Conservation (phyloP, 306 rosid genomes). For the Adenanthera pavonina region DNA sequence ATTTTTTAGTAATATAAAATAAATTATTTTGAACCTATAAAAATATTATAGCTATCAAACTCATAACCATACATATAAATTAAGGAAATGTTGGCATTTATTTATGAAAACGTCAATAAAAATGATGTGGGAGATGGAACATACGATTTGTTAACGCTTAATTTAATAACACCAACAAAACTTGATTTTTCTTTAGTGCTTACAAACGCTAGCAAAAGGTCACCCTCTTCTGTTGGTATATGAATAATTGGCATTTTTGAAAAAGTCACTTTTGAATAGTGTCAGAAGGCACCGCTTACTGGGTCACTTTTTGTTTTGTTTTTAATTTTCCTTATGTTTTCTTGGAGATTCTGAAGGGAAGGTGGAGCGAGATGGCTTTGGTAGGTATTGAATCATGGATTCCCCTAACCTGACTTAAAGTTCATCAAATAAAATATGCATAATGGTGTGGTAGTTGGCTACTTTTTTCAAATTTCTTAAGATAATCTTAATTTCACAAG, state of each 20-base stretch:
- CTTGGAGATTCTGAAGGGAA: slow-evolving; percentile 33
- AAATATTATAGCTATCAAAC: background rate
- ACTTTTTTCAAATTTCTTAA: background rate
- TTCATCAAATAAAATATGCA: background rate
- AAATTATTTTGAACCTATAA: background rate
- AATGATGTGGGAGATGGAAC: no score
- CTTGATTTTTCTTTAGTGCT: no score
- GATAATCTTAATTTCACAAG: background rate
- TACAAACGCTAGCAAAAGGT: no score
- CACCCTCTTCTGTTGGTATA: no score
- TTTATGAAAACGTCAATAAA: no score
- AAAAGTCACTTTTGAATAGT: no score
- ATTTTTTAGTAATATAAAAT: background rate
- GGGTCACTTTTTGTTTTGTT: slow-evolving; percentile 4
- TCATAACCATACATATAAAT: background rate
- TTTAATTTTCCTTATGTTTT: background rate
- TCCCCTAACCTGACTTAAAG: background rate
- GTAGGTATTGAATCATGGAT: slow-evolving; percentile 17
- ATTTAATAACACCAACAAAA: no score
- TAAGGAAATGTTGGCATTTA: no score
- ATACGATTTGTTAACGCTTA: no score
- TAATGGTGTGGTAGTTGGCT: slow-evolving; percentile 4
- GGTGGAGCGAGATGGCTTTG: slow-evolving; percentile 18
- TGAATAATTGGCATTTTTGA: no score
- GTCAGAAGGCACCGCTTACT: slow-evolving; percentile 1